A percentile compares a stretch with the other conserved stretches of the same genome.
Evolutionary conservation across 202 grass and related monocot species (phyloP).

Genomic region (Panicum hallii): DNA sequence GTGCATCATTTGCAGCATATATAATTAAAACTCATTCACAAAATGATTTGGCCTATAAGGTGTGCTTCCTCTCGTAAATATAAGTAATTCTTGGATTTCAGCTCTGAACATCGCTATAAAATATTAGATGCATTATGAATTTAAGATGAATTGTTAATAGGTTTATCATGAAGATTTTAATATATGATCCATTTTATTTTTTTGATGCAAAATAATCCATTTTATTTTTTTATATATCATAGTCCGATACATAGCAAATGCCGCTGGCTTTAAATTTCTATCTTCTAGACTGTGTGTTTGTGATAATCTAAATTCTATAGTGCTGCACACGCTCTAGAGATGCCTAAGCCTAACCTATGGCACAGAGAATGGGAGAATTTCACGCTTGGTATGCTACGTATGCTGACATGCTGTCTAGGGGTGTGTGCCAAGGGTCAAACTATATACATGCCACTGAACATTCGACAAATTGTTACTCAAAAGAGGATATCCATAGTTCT

Average conservation of each 20-base stretch:
- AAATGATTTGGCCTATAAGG: too few relatives aligned
- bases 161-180: too few relatives aligned
- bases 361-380: background rate
- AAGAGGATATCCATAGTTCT: background rate
- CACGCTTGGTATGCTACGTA: slow-evolving; percentile 28
- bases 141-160: too few relatives aligned
- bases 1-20: background rate
- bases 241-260: background rate
- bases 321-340: background rate
- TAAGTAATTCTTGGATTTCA: too few relatives aligned
- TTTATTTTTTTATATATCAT: background rate
- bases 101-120: too few relatives aligned
- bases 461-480: background rate
- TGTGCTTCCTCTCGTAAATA: too few relatives aligned
- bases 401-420: slow-evolving; percentile 19
- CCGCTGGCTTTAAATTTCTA: background rate
- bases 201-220: too few relatives aligned
- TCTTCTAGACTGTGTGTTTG: background rate
- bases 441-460: background rate
- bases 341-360: background rate
- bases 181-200: too few relatives aligned
- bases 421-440: slow-evolving; percentile 43
- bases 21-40: too few relatives aligned
- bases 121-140: too few relatives aligned
- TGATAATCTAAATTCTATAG: background rate